Percentiles rank a stretch among this genome's conserved stretches.
Conservation (phyloP, 495 filamentous ascomycete species). For the Astrothelium macrocarpum region DNA sequence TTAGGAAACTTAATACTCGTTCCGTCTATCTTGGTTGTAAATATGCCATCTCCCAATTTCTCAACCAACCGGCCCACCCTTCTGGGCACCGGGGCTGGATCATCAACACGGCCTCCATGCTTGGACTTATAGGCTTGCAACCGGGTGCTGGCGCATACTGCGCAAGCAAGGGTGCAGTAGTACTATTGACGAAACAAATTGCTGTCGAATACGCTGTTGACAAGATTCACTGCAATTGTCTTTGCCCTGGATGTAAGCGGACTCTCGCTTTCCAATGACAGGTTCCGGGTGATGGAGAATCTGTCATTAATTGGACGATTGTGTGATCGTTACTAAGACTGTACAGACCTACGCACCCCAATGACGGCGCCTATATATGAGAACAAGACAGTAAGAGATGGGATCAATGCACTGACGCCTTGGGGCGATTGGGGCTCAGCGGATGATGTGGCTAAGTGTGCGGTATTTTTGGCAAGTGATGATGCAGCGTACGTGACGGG, state of each 20-base stretch:
- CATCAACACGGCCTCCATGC: slow-evolving; percentile 41
- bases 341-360: slow-evolving; percentile 8
- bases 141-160: slow-evolving; percentile 35
- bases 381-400: not conserved
- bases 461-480: slow-evolving; percentile 18
- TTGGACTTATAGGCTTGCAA: slow-evolving; percentile 34
- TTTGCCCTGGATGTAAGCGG: slow-evolving; percentile 45
- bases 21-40: slow-evolving; percentile 10
- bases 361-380: slow-evolving; percentile 5
- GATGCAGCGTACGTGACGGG: slow-evolving; percentile 17
- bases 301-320: not conserved
- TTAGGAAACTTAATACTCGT: slow-evolving; percentile 3
- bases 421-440: slow-evolving; percentile 7
- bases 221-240: slow-evolving; percentile 44
- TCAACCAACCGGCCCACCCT: slow-evolving; percentile 33
- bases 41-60: slow-evolving; percentile 7
- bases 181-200: slow-evolving; percentile 38
- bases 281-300: not conserved
- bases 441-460: slow-evolving; percentile 12
- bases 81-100: slow-evolving; percentile 48
- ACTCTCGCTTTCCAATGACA: not conserved
- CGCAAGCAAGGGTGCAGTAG: slow-evolving; percentile 44
- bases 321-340: not conserved
- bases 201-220: slow-evolving; percentile 42
- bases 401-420: slow-evolving; percentile 1